Conservation (phyloP, 805 yeast genomes). For the Lachancea sp. region DNA sequence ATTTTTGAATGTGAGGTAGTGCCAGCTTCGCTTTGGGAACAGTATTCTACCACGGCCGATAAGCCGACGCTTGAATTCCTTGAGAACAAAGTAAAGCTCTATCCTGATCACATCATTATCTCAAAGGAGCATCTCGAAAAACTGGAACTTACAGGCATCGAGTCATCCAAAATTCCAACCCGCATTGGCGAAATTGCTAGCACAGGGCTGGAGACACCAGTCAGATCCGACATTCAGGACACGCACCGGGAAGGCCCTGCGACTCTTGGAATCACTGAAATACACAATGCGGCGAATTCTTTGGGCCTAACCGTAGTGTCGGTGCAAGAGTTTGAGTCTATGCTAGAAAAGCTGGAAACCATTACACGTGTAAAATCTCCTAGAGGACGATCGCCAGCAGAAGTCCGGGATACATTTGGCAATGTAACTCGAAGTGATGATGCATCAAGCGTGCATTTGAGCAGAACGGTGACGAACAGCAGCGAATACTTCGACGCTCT, state of each 20-base stretch:
- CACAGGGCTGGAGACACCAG: background rate
- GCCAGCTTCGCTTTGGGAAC: constrained; percentile 11
- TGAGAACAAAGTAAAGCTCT: constrained; percentile 8
- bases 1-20: constrained; percentile 21
- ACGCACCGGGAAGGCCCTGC: no score
- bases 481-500: constrained; percentile 29
- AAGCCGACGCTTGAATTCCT: constrained; percentile 16
- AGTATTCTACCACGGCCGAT: constrained; percentile 9
- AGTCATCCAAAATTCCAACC: background rate
- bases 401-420: background rate
- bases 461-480: constrained; percentile 18
- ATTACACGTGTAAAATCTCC: no score
- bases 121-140: background rate
- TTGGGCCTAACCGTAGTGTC: constrained; percentile 42
- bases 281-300: constrained; percentile 34
- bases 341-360: constrained; percentile 26
- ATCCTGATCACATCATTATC: constrained; percentile 1
- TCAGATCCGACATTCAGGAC: background rate
- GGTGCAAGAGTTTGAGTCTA: constrained; percentile 36
- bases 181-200: no score
- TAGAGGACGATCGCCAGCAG: background rate
- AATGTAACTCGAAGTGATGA: no score
- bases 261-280: constrained; percentile 20
- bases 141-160: background rate
- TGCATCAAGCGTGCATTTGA: constrained; percentile 3